Evolutionary conservation across 164 flowering plant species (phyloP), one percentile per base, ranked within the genome.

Genomic region (Pachysandra terminalis): DNA sequence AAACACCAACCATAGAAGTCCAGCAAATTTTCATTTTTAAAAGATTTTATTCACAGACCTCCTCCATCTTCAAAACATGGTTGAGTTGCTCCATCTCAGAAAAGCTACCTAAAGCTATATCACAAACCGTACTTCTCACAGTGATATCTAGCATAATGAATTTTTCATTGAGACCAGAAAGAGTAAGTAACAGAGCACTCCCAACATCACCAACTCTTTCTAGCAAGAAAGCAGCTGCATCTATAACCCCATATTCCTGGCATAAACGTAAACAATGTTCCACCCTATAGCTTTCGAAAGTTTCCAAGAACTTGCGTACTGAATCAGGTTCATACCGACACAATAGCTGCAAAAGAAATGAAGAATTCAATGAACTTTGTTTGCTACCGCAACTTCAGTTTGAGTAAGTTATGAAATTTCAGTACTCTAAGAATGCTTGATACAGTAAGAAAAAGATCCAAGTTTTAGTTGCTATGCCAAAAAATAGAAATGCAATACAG

Each of bases 171-270:
- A 95, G 86, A 37, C 79, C 79, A 72, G 97, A 85, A 69, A 95
- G 86, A 60, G 83, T 84, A 45, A 92, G 90, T 57, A 72, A 76
- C 67, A 92, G 91, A 74, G 99, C 97, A 83, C 85, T 90, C 49
- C 93, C 96, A 67, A 89, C 96, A 81, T 95, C 97, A 68, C 98
- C 99, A 77, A 88, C 98, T 81, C 97, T 84, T 82, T 95, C 99
- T 41, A 90, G 73, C 68, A 95, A 88, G 69, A 92, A 95, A 21
- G 97, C 96, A 73, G 96, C 89, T 56, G 98, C 99, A 80, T 95
- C 98, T 37, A 81, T 77, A 53, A 92, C 83, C 61, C 85, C 87
- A 81, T 90, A 84, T 58, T 95, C 83, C 77, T 89, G 98, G 80
- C 99, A 95, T 60, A 95, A 75, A 61, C 86, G 97, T 71, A 95